A percentile compares a stretch with the other conserved stretches of the same genome.
Evolutionary conservation across 177 flowering plant species (phyloP).

Genomic region (Vitis hybrid): DNA sequence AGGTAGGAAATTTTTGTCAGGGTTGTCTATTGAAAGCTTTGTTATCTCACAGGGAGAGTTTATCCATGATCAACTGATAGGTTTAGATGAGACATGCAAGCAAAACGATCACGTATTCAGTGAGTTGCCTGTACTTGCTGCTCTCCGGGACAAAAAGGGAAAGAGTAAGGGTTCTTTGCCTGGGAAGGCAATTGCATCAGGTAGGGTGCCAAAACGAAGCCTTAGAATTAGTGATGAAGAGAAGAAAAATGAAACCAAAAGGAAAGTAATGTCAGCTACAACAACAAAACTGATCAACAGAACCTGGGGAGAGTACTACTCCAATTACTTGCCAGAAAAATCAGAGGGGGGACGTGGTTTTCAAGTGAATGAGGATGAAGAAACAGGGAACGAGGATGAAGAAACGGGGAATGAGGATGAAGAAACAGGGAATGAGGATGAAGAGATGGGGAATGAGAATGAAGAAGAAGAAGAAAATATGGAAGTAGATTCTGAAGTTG

Average conservation of each 20-base stretch:
- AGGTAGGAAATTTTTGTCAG: conserved; percentile 50
- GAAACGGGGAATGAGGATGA: too few relatives aligned
- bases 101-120: conserved; percentile 48
- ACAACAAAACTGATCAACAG: conserved; percentile 74
- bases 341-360: conserved; percentile 25
- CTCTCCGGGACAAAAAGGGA: too few relatives aligned
- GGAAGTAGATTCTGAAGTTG: too few relatives aligned
- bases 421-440: too few relatives aligned
- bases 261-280: conserved; percentile 82
- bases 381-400: too few relatives aligned
- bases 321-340: conserved; percentile 68
- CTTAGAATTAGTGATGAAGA: conserved; percentile 7
- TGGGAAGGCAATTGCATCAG: too few relatives aligned
- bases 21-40: conserved; percentile 53
- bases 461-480: conserved; percentile 27
- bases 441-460: conserved; percentile 22
- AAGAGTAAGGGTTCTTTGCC: too few relatives aligned
- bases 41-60: conserved; percentile 74
- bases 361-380: conserved; percentile 56
- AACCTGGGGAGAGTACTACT: conserved; percentile 90
- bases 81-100: conserved; percentile 70
- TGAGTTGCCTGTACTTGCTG: too few relatives aligned
- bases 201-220: too few relatives aligned
- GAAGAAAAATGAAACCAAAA: conserved; percentile 62
- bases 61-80: conserved; percentile 71